Conservation (phyloP, 352 stramenopile genomes). For the Pythium apleroticum region DNA sequence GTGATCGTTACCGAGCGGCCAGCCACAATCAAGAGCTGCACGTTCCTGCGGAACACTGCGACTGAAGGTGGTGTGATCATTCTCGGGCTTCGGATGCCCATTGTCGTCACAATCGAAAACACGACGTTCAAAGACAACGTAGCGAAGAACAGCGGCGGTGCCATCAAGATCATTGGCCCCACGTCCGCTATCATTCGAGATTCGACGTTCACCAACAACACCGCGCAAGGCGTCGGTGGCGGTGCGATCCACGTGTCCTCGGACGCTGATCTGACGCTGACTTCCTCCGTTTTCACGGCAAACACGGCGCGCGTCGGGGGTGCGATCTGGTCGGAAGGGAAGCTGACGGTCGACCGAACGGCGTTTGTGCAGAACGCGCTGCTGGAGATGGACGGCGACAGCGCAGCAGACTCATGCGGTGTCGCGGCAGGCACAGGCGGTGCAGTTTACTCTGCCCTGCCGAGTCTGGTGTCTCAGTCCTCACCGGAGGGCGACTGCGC, state of each 20-base stretch:
- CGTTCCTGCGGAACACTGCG: slow-evolving; percentile 17
- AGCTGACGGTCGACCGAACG: not conserved
- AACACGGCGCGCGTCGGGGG: slow-evolving; percentile 1
- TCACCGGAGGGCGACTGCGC: not conserved
- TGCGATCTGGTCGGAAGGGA: slow-evolving; percentile 11
- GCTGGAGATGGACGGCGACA: not conserved
- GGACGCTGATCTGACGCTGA: not conserved
- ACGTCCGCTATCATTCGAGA: not conserved
- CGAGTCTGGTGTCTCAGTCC: not conserved
- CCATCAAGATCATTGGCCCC: slow-evolving; percentile 6
- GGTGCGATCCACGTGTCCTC: not conserved
- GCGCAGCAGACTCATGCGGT: not conserved
- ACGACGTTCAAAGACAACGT: slow-evolving; percentile 20
- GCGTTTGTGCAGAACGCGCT: slow-evolving; percentile 6
- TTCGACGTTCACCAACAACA: not conserved
- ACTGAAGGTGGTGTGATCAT: slow-evolving; percentile 18
- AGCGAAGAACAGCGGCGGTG: slow-evolving; percentile 14
- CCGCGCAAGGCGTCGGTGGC: slow-evolving; percentile 3
- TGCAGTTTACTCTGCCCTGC: slow-evolving; percentile 3
- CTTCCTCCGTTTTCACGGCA: not conserved
- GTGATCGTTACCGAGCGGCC: slow-evolving; percentile 11
- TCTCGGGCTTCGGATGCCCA: not conserved
- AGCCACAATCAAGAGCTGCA: slow-evolving; percentile 14
- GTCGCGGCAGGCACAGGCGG: slow-evolving; percentile 9
- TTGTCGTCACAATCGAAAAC: slow-evolving; percentile 7